These are phyloP conservation scores for Trichoderma breve DNA, from an alignment of 2,329 filamentous ascomycete species.

Conservation along the genomic window DNA sequence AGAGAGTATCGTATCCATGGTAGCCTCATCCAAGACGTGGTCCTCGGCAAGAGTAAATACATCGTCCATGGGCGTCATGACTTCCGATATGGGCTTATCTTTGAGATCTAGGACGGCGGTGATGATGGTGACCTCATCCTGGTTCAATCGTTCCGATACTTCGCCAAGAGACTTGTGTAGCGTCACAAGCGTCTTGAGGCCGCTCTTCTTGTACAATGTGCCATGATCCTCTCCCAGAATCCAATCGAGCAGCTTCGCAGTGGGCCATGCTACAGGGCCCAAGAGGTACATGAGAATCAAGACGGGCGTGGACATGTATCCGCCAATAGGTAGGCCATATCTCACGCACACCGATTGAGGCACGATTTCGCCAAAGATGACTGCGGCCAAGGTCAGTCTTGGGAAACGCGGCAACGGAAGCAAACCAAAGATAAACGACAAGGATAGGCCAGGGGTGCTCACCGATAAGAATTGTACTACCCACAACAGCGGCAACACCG, in stretches of 20 bases:
- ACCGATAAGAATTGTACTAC: conserved; percentile 93
- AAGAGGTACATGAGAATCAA: conserved; percentile 88
- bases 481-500: conserved; percentile 89
- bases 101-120: conserved; percentile 94
- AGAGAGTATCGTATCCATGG: conserved; percentile 89
- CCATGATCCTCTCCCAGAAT: conserved; percentile 93
- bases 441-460: conserved; percentile 36
- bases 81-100: conserved; percentile 88
- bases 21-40: conserved; percentile 85
- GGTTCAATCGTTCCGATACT: conserved; percentile 83
- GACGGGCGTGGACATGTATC: conserved; percentile 87
- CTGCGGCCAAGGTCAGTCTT: conserved; percentile 45
- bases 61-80: conserved; percentile 98
- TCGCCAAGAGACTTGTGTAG: conserved; percentile 89
- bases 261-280: conserved; percentile 87
- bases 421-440: neutral
- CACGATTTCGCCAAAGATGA: conserved; percentile 96
- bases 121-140: conserved; percentile 98
- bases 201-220: conserved; percentile 96
- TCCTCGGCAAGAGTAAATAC: conserved; percentile 97
- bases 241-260: conserved; percentile 90
- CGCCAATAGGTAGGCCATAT: conserved; percentile 91
- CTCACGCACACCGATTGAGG: conserved; percentile 96
- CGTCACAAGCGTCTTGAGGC: conserved; percentile 92
- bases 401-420: neutral